Evolutionary conservation across 768 basidiomycete species (phyloP), one percentile per base, ranked within the genome.

Genomic region (Rhizopogon vesiculosus): DNA sequence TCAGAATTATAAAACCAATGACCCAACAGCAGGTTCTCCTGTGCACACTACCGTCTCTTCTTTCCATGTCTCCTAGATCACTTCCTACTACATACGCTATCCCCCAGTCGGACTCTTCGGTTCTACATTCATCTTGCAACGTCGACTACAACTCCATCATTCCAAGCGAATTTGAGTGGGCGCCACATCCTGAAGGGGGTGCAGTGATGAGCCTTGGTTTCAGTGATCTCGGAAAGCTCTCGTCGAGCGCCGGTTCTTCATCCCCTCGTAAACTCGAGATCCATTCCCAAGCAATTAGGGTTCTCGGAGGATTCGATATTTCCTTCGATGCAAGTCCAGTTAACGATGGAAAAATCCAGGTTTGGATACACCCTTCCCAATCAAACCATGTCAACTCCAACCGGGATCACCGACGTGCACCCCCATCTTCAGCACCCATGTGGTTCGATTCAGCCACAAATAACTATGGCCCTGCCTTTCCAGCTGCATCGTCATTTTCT

Each of bases 31-130:
- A 89, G 83, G 87, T 88, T 62, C 79, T 91, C 45, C 77, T 91
- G 43, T 91, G 87, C 62, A 87, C 87, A 2, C 78, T 91, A 28
- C 89, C 89, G 15, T 81, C 84, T 19, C 78, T 91, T 43, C 78
- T 91, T 52, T 85, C 88, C 19, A 75, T 88, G 72, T 79, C 85
- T 49, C 72, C 82, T 58, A 82, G 85, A 58, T 74, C 79, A 25
- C 62, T 83, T 12, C 82, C 83, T 48, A 77, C 81, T 45, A 76
- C 76, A 59, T 83, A 86, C 66, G 77, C 81, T 25, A 69, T 83
- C 55, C 80, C 85, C 25, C 70, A 77, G 29, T 72, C 81, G 13
- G 58, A 63, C 43, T 57, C 68, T 18, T 58, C 64, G 39, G 60
- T 19, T 70, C 79, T 31, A 71, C 80, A 4, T 19, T 55, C 64